phyloP scores from a whole-genome alignment of 129 eudicot genomes.

The Artemisia annua region DNA sequence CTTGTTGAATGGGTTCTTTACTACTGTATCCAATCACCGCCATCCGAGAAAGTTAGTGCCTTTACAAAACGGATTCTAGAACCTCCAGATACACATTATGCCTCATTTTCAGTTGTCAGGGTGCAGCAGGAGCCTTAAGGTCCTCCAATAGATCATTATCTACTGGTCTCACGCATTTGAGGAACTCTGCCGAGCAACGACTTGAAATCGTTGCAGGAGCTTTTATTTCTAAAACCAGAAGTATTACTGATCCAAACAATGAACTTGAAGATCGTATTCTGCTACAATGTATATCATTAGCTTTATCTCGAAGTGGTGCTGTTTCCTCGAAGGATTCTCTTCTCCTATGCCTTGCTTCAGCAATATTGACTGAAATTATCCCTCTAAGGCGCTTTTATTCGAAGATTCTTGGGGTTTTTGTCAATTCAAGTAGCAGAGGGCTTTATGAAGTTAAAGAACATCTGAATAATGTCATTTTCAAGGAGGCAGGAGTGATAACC shows the following conservation, averaged over 20 bases:
- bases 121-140: slow-evolving; percentile 85
- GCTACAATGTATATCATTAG: slow-evolving; percentile 66
- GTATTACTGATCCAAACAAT: slow-evolving; percentile 12
- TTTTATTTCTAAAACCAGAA: slow-evolving; percentile 39
- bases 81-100: slow-evolving; percentile 37
- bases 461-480: slow-evolving; percentile 56
- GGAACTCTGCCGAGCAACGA: slow-evolving; percentile 56
- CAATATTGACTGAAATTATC: slow-evolving; percentile 69
- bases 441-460: slow-evolving; percentile 56
- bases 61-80: slow-evolving; percentile 42
- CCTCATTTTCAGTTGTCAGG: slow-evolving; percentile 71
- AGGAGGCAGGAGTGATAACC: slow-evolving; percentile 87
- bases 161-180: slow-evolving; percentile 48
- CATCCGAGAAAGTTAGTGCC: slow-evolving; percentile 48
- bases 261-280: slow-evolving; percentile 37
- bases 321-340: slow-evolving; percentile 49
- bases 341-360: slow-evolving; percentile 60
- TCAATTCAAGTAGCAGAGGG: slow-evolving; percentile 19
- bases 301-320: slow-evolving; percentile 74
- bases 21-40: slow-evolving; percentile 45
- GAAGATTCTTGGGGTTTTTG: slow-evolving; percentile 37
- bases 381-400: slow-evolving; percentile 55
- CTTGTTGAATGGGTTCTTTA: slow-evolving; percentile 83
- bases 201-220: slow-evolving; percentile 51
- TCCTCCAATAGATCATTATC: slow-evolving; percentile 60